Conservation (phyloP, 2,329 filamentous ascomycete genomes). For the Colletotrichum filicis region DNA sequence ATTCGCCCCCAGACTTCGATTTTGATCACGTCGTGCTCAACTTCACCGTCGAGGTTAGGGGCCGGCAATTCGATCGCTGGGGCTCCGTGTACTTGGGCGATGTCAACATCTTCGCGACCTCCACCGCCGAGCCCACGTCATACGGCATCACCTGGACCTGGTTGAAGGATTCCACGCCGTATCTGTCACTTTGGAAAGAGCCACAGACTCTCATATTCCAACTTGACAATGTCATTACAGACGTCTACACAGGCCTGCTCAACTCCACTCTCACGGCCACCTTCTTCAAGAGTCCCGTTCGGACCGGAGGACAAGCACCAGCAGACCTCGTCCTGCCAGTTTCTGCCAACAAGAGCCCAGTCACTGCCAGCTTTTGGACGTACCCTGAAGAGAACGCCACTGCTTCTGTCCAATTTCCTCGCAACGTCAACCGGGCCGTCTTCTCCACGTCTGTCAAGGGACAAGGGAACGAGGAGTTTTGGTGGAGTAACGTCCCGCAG, state of each 20-base stretch:
- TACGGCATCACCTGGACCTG: slow-evolving; percentile 81
- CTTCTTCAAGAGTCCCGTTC: slow-evolving; percentile 67
- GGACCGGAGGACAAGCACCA: slow-evolving; percentile 51
- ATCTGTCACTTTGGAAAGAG: slow-evolving; percentile 73
- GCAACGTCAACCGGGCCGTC: slow-evolving; percentile 75
- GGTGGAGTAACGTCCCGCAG: slow-evolving; percentile 82
- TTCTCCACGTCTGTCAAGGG: slow-evolving; percentile 81
- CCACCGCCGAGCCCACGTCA: slow-evolving; percentile 77
- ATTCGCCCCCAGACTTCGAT: slow-evolving; percentile 72
- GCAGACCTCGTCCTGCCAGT: slow-evolving; percentile 77
- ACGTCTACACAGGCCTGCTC: slow-evolving; percentile 77
- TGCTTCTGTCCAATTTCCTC: slow-evolving; percentile 69
- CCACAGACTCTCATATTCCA: slow-evolving; percentile 84
- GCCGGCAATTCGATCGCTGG: slow-evolving; percentile 81
- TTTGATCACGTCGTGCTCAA: slow-evolving; percentile 85
- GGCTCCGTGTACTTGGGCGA: slow-evolving; percentile 81
- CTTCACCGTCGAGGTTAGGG: slow-evolving; percentile 77
- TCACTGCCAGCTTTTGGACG: slow-evolving; percentile 73
- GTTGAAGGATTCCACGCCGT: slow-evolving; percentile 81
- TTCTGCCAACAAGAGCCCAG: slow-evolving; percentile 62
- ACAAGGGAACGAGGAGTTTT: slow-evolving; percentile 83
- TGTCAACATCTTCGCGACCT: slow-evolving; percentile 83
- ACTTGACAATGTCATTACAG: slow-evolving; percentile 77
- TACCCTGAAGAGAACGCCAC: slow-evolving; percentile 72
- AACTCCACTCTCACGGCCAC: slow-evolving; percentile 80